Conservation (phyloP, 1,284 basidiomycete species). For the Garcileccinum viscosum region DNA sequence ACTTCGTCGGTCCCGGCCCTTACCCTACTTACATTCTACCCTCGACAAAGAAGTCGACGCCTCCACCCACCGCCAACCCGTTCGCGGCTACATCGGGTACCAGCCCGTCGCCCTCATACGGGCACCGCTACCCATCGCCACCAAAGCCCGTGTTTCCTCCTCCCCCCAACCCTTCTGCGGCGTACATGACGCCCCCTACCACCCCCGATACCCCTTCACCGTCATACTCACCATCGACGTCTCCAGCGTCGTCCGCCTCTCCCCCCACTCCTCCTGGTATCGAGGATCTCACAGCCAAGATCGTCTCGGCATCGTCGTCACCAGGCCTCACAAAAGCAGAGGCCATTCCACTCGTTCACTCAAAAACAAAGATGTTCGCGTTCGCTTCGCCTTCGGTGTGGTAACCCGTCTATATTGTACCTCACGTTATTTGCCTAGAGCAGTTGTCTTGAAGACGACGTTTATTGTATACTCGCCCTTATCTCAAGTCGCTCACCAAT, state of each 20-base stretch:
- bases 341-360: constrained; percentile 35
- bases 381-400: constrained; percentile 53
- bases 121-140: constrained; percentile 49
- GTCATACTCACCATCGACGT: constrained; percentile 54
- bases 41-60: constrained; percentile 59
- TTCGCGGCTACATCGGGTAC: constrained; percentile 55
- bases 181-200: constrained; percentile 43
- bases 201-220: constrained; percentile 56
- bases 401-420: constrained; percentile 42
- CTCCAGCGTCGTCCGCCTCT: constrained; percentile 60
- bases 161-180: constrained; percentile 19
- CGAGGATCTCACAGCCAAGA: constrained; percentile 53
- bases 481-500: constrained; percentile 16
- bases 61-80: constrained; percentile 55
- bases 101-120: constrained; percentile 56
- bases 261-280: constrained; percentile 58
- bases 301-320: constrained; percentile 49
- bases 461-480: constrained; percentile 36
- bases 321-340: constrained; percentile 39
- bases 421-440: constrained; percentile 33
- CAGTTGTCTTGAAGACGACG: constrained; percentile 38
- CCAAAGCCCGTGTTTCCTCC: constrained; percentile 40
- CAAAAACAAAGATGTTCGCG: constrained; percentile 54
- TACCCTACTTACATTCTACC: constrained; percentile 67
- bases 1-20: constrained; percentile 61